A percentile compares a stretch with the other conserved stretches of the same genome.
phyloP scores from a whole-genome alignment of 176 grass and related monocot species.

The Carex cristatella region DNA sequence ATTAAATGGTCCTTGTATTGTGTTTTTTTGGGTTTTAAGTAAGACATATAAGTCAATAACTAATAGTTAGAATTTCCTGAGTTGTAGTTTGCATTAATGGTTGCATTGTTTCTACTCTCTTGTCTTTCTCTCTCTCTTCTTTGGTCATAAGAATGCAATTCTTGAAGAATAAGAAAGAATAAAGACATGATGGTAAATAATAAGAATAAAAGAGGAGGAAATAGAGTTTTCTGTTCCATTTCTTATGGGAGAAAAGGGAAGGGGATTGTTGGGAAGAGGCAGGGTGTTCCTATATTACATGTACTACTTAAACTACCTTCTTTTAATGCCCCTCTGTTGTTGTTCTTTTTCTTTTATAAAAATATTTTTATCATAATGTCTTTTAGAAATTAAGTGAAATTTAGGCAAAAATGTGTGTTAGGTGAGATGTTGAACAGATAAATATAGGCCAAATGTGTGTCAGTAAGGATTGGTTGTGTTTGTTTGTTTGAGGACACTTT shows the following conservation, averaged over 20 bases:
- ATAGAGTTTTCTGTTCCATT: background rate
- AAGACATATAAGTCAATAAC: background rate
- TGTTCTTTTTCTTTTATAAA: background rate
- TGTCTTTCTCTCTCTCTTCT: background rate
- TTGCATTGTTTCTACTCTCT: background rate
- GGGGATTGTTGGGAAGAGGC: background rate
- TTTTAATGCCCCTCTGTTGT: background rate
- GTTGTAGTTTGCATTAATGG: background rate
- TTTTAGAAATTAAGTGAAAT: background rate
- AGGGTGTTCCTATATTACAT: background rate
- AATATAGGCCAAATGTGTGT: background rate
- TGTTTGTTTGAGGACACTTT: background rate
- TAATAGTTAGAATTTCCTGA: background rate
- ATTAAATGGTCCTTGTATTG: background rate
- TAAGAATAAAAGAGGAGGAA: background rate
- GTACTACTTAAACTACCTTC: background rate
- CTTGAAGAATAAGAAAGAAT: too few species aligned
- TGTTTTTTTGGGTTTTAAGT: background rate
- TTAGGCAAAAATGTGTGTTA: background rate
- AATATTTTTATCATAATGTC: background rate
- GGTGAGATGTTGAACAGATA: background rate
- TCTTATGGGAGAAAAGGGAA: background rate
- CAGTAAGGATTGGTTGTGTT: background rate
- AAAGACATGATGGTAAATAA: background rate
- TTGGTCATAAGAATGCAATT: background rate